These are phyloP conservation scores for Phylloporus sp. DNA, from an alignment of 1,284 basidiomycete genomes.

Conservation along the genomic window DNA sequence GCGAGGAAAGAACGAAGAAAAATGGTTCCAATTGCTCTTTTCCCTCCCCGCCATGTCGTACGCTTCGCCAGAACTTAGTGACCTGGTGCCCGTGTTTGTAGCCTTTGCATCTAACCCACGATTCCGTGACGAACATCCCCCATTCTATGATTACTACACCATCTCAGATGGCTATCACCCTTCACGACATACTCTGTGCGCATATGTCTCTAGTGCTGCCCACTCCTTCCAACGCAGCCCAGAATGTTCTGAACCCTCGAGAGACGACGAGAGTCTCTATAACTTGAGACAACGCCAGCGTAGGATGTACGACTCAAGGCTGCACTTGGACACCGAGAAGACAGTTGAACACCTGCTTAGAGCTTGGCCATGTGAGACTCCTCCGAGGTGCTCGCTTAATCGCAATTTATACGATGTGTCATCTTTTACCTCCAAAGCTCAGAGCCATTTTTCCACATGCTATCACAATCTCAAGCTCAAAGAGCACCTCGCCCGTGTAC, in stretches of 20 bases:
- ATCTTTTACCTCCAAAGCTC: constrained; percentile 3
- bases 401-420: constrained; percentile 16
- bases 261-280: constrained; percentile 5
- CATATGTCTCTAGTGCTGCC: constrained; percentile 15
- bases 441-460: constrained; percentile 13
- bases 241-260: constrained; percentile 14
- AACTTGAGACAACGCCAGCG: constrained; percentile 12
- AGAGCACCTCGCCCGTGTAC: constrained; percentile 17
- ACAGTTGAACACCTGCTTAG: constrained; percentile 3
- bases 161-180: constrained; percentile 24
- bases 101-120: constrained; percentile 35
- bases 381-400: constrained; percentile 11
- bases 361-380: constrained; percentile 28
- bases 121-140: constrained; percentile 27
- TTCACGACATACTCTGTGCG: background rate
- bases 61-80: constrained; percentile 11
- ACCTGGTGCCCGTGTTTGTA: constrained; percentile 39
- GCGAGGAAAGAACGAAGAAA: constrained; percentile 19
- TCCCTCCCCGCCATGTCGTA: constrained; percentile 45
- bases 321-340: constrained; percentile 7
- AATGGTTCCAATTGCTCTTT: constrained; percentile 41
- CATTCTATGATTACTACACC: constrained; percentile 22
- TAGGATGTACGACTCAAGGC: constrained; percentile 18
- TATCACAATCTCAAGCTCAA: background rate
- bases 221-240: constrained; percentile 25